A percentile compares a stretch with the other conserved stretches of the same genome.
These are phyloP conservation scores for Allium sativum DNA, from an alignment of 106 monocot species.

Conservation along the genomic window DNA sequence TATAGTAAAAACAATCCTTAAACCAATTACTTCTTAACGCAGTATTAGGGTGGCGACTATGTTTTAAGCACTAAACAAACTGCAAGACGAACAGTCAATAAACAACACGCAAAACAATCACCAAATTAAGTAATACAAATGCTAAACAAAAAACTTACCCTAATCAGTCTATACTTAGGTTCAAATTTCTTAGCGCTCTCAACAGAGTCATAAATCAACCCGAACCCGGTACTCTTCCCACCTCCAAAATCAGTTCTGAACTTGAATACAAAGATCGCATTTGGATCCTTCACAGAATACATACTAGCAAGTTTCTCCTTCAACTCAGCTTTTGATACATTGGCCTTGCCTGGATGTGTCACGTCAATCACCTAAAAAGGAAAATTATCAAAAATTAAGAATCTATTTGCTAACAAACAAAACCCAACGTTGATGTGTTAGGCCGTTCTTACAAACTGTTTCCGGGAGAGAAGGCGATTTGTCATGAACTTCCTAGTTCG, in stretches of 20 bases:
- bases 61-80: too few species aligned
- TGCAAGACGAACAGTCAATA: too few species aligned
- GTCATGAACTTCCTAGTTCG: conserved; percentile 88
- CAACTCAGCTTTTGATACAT: conserved; percentile 38
- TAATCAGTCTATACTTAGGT: conserved; percentile 77
- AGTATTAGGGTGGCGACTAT: too few species aligned
- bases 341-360: background rate
- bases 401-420: too few species aligned
- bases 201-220: conserved; percentile 64
- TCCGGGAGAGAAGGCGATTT: conserved; percentile 75
- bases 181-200: conserved; percentile 75
- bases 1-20: too few species aligned
- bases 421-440: too few species aligned
- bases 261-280: conserved; percentile 78
- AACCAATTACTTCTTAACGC: too few species aligned
- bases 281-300: conserved; percentile 67
- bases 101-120: too few species aligned
- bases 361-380: background rate
- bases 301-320: conserved; percentile 58
- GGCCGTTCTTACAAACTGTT: conserved; percentile 54
- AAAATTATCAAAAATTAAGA: too few species aligned
- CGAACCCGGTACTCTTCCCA: conserved; percentile 73
- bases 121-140: background rate
- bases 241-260: conserved; percentile 79
- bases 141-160: conserved; percentile 20